Evolutionary conservation across 257 asterid genomes (phyloP).

Genomic region (Plectranthus barbatus): DNA sequence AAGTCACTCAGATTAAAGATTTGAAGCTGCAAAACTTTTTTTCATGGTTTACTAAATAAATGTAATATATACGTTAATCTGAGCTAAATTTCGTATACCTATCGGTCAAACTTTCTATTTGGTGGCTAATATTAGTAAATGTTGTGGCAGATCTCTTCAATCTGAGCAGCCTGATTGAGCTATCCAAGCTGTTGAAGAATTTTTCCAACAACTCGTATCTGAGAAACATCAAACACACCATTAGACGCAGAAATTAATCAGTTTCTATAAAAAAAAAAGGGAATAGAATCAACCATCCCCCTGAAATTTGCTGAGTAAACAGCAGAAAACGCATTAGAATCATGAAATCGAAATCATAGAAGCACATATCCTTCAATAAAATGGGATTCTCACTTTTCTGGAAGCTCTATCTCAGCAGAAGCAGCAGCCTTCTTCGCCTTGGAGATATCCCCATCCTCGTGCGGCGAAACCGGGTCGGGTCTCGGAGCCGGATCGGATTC

Average conservation of each 20-base stretch:
- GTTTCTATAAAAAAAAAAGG: not conserved
- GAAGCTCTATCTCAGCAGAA: conserved; percentile 30
- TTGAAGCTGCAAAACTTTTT: not conserved
- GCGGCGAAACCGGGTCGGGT: conserved; percentile 15
- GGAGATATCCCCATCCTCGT: conserved; percentile 11
- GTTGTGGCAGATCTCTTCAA: conserved; percentile 44
- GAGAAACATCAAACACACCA: conserved; percentile 13
- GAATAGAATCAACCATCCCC: not conserved
- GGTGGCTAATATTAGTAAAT: conserved; percentile 53
- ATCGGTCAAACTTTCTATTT: conserved; percentile 57
- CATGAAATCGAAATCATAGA: not conserved
- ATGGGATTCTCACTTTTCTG: conserved; percentile 84
- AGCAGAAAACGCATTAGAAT: not conserved
- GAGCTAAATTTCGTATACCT: conserved; percentile 34
- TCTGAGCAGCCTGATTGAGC: conserved; percentile 59
- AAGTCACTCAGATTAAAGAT: not conserved
- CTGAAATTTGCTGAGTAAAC: too few relatives aligned
- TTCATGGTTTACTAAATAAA: not conserved
- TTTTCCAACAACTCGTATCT: conserved; percentile 70
- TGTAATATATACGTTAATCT: not conserved
- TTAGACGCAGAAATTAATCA: not conserved
- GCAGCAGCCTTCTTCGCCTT: conserved; percentile 27
- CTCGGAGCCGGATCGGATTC: conserved; percentile 12
- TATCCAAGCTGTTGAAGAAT: conserved; percentile 67
- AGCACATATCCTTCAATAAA: too few relatives aligned